Percentiles rank a stretch among this genome's conserved stretches.
Evolutionary conservation across 2,329 filamentous ascomycete species (phyloP).

Genomic region (Aspergillus sp.): DNA sequence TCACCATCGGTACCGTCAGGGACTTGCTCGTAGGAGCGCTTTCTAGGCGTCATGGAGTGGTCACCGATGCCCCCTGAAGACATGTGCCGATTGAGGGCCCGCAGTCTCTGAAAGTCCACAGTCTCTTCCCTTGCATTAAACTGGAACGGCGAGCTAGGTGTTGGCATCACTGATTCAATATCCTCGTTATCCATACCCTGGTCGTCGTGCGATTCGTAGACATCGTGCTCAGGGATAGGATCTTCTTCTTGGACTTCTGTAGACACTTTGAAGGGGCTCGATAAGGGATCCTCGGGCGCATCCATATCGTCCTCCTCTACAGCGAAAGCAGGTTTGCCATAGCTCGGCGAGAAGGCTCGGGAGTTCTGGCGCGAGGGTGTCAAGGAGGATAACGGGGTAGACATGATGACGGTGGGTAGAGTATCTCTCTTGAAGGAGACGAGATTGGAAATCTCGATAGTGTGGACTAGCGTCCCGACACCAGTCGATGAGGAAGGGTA

Average conservation of each 20-base stretch:
- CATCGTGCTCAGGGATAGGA: slow-evolving; percentile 17
- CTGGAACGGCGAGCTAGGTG: slow-evolving; percentile 43
- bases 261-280: slow-evolving; percentile 32
- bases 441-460: not conserved
- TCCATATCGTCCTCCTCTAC: slow-evolving; percentile 13
- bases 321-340: not conserved
- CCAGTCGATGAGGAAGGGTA: not conserved
- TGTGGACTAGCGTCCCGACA: not conserved
- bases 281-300: slow-evolving; percentile 24
- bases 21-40: slow-evolving; percentile 25
- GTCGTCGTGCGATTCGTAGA: slow-evolving; percentile 21
- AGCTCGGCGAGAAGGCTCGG: slow-evolving; percentile 35
- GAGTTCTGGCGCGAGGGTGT: slow-evolving; percentile 46
- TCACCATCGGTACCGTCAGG: slow-evolving; percentile 18
- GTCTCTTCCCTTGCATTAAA: slow-evolving; percentile 36
- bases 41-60: slow-evolving; percentile 22
- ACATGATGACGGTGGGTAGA: slow-evolving; percentile 31
- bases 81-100: slow-evolving; percentile 14
- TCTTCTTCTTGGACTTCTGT: slow-evolving; percentile 17
- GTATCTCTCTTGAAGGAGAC: not conserved
- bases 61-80: slow-evolving; percentile 12
- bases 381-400: slow-evolving; percentile 44
- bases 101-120: slow-evolving; percentile 32
- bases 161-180: slow-evolving; percentile 21
- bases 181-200: slow-evolving; percentile 24